Evolutionary conservation across 768 basidiomycete genomes (phyloP).

Genomic region (Naganishia vaughanmartiniae): DNA sequence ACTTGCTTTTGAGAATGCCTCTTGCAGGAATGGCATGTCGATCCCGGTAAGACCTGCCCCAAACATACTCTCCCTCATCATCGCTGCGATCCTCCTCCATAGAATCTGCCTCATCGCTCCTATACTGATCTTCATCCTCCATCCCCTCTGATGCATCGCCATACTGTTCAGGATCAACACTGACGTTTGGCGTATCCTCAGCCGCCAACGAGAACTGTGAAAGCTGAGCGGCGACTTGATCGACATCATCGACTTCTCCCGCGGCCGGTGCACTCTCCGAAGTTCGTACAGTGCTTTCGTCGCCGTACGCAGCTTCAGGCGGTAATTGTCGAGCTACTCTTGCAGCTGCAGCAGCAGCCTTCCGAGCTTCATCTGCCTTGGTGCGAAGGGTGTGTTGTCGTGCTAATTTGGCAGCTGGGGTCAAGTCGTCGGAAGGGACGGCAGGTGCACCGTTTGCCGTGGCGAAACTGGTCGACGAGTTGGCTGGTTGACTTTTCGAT

Average conservation of each 20-base stretch:
- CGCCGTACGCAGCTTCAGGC: conserved; percentile 45
- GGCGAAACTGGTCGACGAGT: conserved; percentile 73
- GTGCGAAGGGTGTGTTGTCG: conserved; percentile 79
- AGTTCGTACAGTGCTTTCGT: conserved; percentile 31
- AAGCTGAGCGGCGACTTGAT: conserved; percentile 8
- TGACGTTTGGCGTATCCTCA: neutral
- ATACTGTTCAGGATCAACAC: conserved; percentile 1
- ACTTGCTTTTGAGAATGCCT: conserved; percentile 87
- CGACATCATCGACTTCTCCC: conserved; percentile 10
- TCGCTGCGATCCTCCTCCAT: conserved; percentile 56
- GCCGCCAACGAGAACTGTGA: conserved; percentile 14
- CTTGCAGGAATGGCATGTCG: conserved; percentile 62
- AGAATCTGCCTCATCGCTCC: conserved; percentile 55
- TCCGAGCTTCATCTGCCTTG: conserved; percentile 64
- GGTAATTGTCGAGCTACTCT: conserved; percentile 40
- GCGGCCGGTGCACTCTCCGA: conserved; percentile 16
- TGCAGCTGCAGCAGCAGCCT: conserved; percentile 33
- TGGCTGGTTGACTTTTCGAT: conserved; percentile 65
- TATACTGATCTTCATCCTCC: conserved; percentile 17
- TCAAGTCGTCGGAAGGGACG: conserved; percentile 67
- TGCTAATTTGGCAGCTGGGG: conserved; percentile 84
- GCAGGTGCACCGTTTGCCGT: conserved; percentile 62
- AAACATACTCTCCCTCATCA: conserved; percentile 57
- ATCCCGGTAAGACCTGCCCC: conserved; percentile 69
- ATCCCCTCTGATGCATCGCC: conserved; percentile 8